These are phyloP conservation scores for Rutstroemia sp. DNA, from an alignment of 2,329 filamentous ascomycete species.

Conservation along the genomic window DNA sequence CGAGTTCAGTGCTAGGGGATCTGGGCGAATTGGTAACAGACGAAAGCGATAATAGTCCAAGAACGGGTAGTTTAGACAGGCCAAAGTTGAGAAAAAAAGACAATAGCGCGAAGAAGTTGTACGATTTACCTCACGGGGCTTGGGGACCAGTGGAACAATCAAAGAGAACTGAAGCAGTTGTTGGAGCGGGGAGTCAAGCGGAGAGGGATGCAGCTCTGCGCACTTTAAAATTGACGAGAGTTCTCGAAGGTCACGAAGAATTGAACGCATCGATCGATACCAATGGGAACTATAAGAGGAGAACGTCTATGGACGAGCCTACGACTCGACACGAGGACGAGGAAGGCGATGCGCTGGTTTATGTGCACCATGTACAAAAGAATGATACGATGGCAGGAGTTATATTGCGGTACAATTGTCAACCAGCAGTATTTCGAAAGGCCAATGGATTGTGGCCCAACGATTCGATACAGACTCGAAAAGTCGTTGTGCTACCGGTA, in stretches of 20 bases:
- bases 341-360: slow-evolving; percentile 73
- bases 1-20: slow-evolving; percentile 28
- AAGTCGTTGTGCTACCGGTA: slow-evolving; percentile 75
- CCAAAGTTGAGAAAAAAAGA: slow-evolving; percentile 11
- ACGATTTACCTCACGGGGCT: slow-evolving; percentile 15
- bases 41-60: slow-evolving; percentile 12
- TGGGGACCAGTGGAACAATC: slow-evolving; percentile 25
- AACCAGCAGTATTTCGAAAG: slow-evolving; percentile 73
- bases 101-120: slow-evolving; percentile 10
- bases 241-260: slow-evolving; percentile 54
- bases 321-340: slow-evolving; percentile 37
- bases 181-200: slow-evolving; percentile 46
- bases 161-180: slow-evolving; percentile 24
- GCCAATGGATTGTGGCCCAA: slow-evolving; percentile 93
- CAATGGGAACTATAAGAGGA: slow-evolving; percentile 24
- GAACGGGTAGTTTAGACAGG: slow-evolving; percentile 2
- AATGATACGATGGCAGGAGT: slow-evolving; percentile 87
- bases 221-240: slow-evolving; percentile 49
- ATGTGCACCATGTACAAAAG: slow-evolving; percentile 77
- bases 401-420: slow-evolving; percentile 82
- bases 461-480: slow-evolving; percentile 79
- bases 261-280: slow-evolving; percentile 50
- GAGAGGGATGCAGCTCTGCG: slow-evolving; percentile 48
- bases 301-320: slow-evolving; percentile 25
- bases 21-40: slow-evolving; percentile 11